These are phyloP conservation scores for Candida silvicultrix DNA, from an alignment of 805 yeast genomes.

Conservation along the genomic window DNA sequence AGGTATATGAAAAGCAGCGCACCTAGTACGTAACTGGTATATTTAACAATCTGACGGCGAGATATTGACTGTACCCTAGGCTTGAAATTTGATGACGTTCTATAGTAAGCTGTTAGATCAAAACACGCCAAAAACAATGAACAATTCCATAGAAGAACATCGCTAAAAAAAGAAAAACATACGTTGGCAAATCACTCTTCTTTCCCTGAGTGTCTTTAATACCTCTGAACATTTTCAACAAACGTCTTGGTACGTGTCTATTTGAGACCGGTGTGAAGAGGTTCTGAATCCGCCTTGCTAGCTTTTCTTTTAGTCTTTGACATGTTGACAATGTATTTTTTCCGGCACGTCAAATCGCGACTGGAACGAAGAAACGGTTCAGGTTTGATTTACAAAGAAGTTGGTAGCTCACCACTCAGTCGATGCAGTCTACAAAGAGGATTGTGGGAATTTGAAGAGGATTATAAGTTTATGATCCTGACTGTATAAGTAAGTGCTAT, in stretches of 20 bases:
- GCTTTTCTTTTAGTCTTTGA: background rate
- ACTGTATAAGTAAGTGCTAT: no score
- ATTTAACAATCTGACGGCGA: background rate
- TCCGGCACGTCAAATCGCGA: background rate
- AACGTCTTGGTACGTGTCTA: background rate
- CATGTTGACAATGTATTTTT: background rate
- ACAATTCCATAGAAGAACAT: background rate
- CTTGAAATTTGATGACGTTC: background rate
- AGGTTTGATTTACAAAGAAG: no score
- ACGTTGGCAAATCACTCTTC: conserved; percentile 3
- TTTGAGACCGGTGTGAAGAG: background rate
- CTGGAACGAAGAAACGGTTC: no score
- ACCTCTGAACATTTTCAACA: background rate
- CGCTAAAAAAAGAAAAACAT: background rate
- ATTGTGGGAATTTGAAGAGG: no score
- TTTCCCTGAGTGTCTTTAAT: background rate
- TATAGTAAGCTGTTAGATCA: background rate
- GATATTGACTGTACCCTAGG: background rate
- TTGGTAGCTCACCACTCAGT: no score
- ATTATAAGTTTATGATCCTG: no score
- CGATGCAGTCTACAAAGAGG: background rate
- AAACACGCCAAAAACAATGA: background rate
- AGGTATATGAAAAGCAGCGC: background rate
- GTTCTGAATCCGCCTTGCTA: background rate
- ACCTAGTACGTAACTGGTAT: background rate